Evolutionary conservation across 2,329 filamentous ascomycete genomes (phyloP).

Genomic region (Stachybotrys echinatus): DNA sequence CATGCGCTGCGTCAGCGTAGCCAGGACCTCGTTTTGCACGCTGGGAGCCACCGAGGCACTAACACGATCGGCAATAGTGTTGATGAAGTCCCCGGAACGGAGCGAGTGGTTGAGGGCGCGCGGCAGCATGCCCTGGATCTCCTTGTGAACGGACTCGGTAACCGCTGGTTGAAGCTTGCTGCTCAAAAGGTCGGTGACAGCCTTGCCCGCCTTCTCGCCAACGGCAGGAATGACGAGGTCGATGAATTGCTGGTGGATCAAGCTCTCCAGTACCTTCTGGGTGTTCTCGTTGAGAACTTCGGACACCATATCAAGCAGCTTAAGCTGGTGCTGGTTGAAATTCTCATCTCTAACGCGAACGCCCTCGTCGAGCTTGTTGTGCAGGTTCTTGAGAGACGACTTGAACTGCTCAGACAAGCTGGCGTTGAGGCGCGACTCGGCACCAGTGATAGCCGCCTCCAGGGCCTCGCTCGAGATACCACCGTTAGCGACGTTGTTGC

Average conservation of each 20-base stretch:
- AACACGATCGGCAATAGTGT: constrained; percentile 64
- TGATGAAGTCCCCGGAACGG: constrained; percentile 68
- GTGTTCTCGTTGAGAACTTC: constrained; percentile 58
- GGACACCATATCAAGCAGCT: constrained; percentile 53
- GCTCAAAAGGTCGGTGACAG: constrained; percentile 67
- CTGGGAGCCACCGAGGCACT: constrained; percentile 59
- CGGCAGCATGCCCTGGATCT: constrained; percentile 68
- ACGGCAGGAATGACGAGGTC: constrained; percentile 71
- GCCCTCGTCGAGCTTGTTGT: constrained; percentile 63
- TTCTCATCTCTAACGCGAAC: constrained; percentile 43
- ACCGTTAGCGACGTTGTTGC: constrained; percentile 13
- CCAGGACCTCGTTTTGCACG: constrained; percentile 64
- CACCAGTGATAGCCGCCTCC: constrained; percentile 47
- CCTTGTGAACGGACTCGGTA: constrained; percentile 61
- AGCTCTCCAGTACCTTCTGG: constrained; percentile 67
- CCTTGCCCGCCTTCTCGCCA: constrained; percentile 58
- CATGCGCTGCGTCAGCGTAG: constrained; percentile 57
- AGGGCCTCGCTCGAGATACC: constrained; percentile 40
- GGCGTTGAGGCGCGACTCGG: constrained; percentile 45
- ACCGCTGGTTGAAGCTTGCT: constrained; percentile 63
- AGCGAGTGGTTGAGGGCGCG: constrained; percentile 50
- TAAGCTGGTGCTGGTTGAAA: constrained; percentile 48
- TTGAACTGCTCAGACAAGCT: constrained; percentile 47
- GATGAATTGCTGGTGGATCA: constrained; percentile 72
- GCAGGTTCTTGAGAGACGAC: constrained; percentile 55